Conservation (phyloP, 768 basidiomycete species). For the Agrocybe chaxingu region DNA sequence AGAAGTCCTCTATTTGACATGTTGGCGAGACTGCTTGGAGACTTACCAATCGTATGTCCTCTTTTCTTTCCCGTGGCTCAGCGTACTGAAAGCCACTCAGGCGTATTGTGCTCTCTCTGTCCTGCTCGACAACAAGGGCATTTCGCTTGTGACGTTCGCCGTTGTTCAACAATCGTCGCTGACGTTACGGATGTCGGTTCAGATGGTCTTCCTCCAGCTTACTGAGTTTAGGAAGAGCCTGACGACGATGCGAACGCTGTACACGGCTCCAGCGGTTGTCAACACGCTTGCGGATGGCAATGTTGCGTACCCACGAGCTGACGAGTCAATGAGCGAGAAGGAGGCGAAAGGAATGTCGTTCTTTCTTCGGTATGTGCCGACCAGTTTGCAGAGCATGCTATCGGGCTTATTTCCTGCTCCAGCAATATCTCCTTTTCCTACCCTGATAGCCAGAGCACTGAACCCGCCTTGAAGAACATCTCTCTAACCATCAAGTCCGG, state of each 20-base stretch:
- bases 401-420: background rate
- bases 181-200: slow-evolving; percentile 21
- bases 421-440: slow-evolving; percentile 54
- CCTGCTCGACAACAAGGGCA: slow-evolving; percentile 25
- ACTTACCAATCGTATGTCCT: slow-evolving; percentile 25
- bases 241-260: slow-evolving; percentile 26
- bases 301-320: slow-evolving; percentile 15
- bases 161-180: slow-evolving; percentile 33
- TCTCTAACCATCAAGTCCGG: slow-evolving; percentile 43
- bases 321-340: background rate
- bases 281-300: slow-evolving; percentile 21
- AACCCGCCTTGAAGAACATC: slow-evolving; percentile 32
- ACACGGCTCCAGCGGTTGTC: slow-evolving; percentile 15
- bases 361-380: slow-evolving; percentile 14
- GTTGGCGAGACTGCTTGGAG: slow-evolving; percentile 12
- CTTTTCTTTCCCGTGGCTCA: background rate
- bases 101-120: slow-evolving; percentile 32
- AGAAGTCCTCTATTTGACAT: slow-evolving; percentile 14
- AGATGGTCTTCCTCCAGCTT: slow-evolving; percentile 11
- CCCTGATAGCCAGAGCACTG: slow-evolving; percentile 34
- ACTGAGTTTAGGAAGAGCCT: slow-evolving; percentile 21
- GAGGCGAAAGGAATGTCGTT: slow-evolving; percentile 19
- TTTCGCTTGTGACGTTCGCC: slow-evolving; percentile 34
- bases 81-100: slow-evolving; percentile 17
- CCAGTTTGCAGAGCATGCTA: slow-evolving; percentile 2